A percentile compares a stretch with the other conserved stretches of the same genome.
These are phyloP conservation scores for Paecilomyces variotii DNA, from an alignment of 2,329 filamentous ascomycete species.

Conservation along the genomic window DNA sequence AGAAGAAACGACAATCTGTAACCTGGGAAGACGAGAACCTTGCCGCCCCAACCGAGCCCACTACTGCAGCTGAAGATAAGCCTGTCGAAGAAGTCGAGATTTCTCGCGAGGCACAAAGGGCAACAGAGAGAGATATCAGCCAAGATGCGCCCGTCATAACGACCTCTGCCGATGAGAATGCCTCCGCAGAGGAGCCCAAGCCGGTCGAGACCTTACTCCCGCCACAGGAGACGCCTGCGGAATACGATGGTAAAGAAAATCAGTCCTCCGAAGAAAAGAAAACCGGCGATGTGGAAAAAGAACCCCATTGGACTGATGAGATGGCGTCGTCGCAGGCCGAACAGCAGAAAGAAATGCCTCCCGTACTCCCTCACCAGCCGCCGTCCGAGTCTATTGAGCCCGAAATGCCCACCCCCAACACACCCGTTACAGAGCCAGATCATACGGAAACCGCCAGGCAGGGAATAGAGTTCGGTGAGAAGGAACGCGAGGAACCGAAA, in stretches of 20 bases:
- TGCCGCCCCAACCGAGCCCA: slow-evolving; percentile 3
- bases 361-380: slow-evolving; percentile 1
- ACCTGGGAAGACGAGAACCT: slow-evolving; percentile 14
- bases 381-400: not conserved
- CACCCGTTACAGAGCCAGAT: not conserved
- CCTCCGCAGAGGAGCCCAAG: slow-evolving; percentile 11
- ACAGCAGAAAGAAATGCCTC: slow-evolving; percentile 25
- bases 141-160: slow-evolving; percentile 11
- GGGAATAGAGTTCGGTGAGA: not conserved
- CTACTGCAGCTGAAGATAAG: slow-evolving; percentile 3
- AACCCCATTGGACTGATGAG: slow-evolving; percentile 38
- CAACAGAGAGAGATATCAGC: slow-evolving; percentile 3
- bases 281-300: slow-evolving; percentile 27
- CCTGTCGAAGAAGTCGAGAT: not conserved
- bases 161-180: slow-evolving; percentile 9
- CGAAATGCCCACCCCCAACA: not conserved
- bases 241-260: slow-evolving; percentile 39
- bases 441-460: not conserved
- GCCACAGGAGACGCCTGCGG: slow-evolving; percentile 20
- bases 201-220: slow-evolving; percentile 19
- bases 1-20: slow-evolving; percentile 25
- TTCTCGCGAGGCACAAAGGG: not conserved
- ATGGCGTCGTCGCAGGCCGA: slow-evolving; percentile 38
- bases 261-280: slow-evolving; percentile 34
- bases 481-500: not conserved